These are phyloP conservation scores for Talaromyces atroroseus DNA, from an alignment of 2,329 filamentous ascomycete genomes.

Conservation along the genomic window DNA sequence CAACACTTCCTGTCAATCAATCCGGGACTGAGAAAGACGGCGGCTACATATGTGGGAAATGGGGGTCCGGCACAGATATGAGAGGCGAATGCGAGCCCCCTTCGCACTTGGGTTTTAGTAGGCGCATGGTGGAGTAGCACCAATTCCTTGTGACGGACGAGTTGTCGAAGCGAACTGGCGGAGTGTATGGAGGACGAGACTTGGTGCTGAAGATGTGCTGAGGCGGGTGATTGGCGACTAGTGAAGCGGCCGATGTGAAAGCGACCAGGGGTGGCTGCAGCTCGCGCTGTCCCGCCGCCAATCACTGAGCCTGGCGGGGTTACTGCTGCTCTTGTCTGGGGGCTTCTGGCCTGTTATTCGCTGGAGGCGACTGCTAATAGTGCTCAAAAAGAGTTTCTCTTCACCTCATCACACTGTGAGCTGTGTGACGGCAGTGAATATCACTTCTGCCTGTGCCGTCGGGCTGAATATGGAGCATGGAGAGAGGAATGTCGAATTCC, in stretches of 20 bases:
- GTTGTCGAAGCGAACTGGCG: constrained; percentile 1
- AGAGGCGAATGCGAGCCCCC: not conserved
- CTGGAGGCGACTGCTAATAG: not conserved
- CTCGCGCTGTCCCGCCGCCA: not conserved
- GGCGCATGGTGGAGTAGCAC: constrained; percentile 5
- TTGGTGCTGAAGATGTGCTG: constrained; percentile 3
- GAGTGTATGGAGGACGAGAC: not conserved
- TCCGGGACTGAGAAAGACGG: not conserved
- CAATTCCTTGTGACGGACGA: not conserved
- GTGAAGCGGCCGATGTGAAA: constrained; percentile 8
- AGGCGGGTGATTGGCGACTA: constrained; percentile 7
- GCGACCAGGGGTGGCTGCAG: constrained; percentile 8
- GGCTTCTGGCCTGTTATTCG: not conserved
- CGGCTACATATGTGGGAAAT: not conserved
- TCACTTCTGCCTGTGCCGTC: not conserved
- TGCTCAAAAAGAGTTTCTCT: not conserved
- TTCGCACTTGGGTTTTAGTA: not conserved
- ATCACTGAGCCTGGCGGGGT: not conserved
- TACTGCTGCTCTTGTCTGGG: not conserved
- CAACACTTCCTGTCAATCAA: not conserved
- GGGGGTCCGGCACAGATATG: not conserved
- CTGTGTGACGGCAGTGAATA: not conserved
- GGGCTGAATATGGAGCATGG: not conserved
- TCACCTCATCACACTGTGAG: not conserved
- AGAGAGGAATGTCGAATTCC: not conserved